Conservation (phyloP, 2,329 filamentous ascomycete genomes). For the Penicillium sp. region DNA sequence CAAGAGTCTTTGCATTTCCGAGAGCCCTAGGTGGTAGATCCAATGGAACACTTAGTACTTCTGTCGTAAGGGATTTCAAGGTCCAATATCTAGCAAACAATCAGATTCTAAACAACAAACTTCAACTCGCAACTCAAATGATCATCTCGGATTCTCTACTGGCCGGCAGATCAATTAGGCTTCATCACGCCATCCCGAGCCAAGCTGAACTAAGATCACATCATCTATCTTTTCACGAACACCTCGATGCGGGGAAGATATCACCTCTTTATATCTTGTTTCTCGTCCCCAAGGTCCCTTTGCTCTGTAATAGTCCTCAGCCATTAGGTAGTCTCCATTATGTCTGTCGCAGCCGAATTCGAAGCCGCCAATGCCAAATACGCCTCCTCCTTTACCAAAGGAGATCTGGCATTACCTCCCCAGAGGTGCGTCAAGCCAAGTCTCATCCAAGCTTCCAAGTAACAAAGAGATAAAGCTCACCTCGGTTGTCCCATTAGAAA, state of each 20-base stretch:
- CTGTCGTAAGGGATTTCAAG: neutral
- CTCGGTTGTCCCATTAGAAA: slow-evolving; percentile 15
- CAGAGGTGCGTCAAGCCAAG: slow-evolving; percentile 46
- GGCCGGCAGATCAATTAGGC: neutral
- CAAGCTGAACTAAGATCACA: slow-evolving; percentile 11
- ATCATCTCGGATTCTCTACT: neutral
- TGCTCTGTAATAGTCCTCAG: neutral
- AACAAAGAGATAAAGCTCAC: neutral
- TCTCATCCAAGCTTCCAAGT: no score
- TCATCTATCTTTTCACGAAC: slow-evolving; percentile 9
- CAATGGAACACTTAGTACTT: no score
- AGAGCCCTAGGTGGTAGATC: no score
- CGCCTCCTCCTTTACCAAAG: slow-evolving; percentile 63
- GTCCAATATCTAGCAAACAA: no score
- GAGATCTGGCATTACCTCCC: slow-evolving; percentile 67
- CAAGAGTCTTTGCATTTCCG: no score
- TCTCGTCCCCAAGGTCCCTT: slow-evolving; percentile 6
- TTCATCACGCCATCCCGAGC: slow-evolving; percentile 18
- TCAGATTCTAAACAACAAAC: neutral
- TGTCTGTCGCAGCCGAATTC: slow-evolving; percentile 50
- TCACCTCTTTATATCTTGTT: slow-evolving; percentile 9
- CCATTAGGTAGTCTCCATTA: slow-evolving; percentile 7
- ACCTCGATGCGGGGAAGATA: slow-evolving; percentile 14
- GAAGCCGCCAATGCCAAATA: slow-evolving; percentile 60
- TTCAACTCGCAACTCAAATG: neutral